Percentiles rank a stretch among this genome's conserved stretches.
Evolutionary conservation across 2,329 filamentous ascomycete genomes (phyloP).

Genomic region (Westerdykella aurantiaca): DNA sequence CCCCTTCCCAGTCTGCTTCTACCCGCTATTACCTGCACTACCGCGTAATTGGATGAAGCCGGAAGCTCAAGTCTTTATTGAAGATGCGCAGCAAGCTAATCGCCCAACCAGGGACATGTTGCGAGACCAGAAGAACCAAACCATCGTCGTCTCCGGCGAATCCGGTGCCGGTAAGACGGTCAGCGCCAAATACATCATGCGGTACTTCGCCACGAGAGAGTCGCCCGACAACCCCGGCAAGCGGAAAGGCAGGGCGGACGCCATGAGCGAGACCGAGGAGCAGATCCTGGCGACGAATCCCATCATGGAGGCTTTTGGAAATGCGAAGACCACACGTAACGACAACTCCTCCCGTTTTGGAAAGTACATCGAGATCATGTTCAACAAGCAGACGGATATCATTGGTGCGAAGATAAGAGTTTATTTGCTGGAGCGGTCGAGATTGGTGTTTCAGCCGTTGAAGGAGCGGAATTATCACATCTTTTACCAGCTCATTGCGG

Average conservation of each 20-base stretch:
- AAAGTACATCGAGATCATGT: conserved; percentile 99
- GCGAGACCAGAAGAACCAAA: conserved; percentile 92
- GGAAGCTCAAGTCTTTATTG: background rate
- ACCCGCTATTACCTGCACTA: background rate
- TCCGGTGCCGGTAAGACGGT: conserved; percentile 98
- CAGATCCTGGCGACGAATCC: conserved; percentile 97
- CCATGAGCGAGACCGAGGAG: conserved; percentile 97
- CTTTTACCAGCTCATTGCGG: conserved; percentile 94
- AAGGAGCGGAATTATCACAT: conserved; percentile 99
- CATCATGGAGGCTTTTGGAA: conserved; percentile 99
- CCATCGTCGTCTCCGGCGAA: conserved; percentile 97
- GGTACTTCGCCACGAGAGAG: conserved; percentile 97
- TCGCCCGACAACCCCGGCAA: conserved; percentile 80
- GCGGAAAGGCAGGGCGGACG: conserved; percentile 67
- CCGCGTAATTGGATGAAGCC: background rate
- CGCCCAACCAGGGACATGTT: conserved; percentile 73
- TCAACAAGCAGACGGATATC: conserved; percentile 89
- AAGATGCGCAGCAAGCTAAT: too few relatives aligned
- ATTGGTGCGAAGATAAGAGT: conserved; percentile 97
- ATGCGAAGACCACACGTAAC: conserved; percentile 98
- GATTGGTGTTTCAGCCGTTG: conserved; percentile 92
- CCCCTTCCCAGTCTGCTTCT: background rate
- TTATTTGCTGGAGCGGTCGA: conserved; percentile 89
- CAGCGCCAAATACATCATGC: conserved; percentile 99
- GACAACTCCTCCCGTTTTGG: conserved; percentile 98